These are phyloP conservation scores for Nakazawaea ishiwadae DNA, from an alignment of 805 yeast genomes.

Conservation along the genomic window DNA sequence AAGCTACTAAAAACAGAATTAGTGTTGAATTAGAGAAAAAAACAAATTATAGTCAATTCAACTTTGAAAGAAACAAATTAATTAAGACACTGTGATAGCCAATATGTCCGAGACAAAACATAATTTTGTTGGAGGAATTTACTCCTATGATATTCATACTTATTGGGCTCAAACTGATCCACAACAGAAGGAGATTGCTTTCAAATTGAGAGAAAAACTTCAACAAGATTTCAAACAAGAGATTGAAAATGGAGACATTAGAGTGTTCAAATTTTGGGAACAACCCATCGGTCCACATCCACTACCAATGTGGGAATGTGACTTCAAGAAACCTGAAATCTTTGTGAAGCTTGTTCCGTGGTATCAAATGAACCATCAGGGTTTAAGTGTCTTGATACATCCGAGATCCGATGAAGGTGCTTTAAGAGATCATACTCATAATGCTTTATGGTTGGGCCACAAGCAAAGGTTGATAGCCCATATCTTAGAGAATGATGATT, in stretches of 20 bases:
- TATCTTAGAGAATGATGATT: not conserved
- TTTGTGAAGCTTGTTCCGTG: slow-evolving; percentile 43
- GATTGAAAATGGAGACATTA: slow-evolving; percentile 32
- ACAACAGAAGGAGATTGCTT: slow-evolving; percentile 30
- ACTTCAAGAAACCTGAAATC: slow-evolving; percentile 40
- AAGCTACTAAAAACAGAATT: too few species aligned
- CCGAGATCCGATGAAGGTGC: slow-evolving; percentile 40
- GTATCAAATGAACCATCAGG: slow-evolving; percentile 49
- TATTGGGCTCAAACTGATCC: slow-evolving; percentile 31
- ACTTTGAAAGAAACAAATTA: not conserved
- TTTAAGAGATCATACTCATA: slow-evolving; percentile 43
- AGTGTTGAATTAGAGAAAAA: too few species aligned
- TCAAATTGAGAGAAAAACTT: slow-evolving; percentile 20
- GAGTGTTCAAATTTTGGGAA: slow-evolving; percentile 42
- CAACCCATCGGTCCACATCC: slow-evolving; percentile 57
- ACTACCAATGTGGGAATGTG: slow-evolving; percentile 53
- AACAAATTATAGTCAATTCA: too few species aligned
- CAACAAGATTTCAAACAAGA: slow-evolving; percentile 15
- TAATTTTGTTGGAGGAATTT: slow-evolving; percentile 21
- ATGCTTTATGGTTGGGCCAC: slow-evolving; percentile 54
- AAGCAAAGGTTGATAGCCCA: slow-evolving; percentile 16
- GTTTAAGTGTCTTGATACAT: slow-evolving; percentile 48
- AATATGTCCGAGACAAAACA: not conserved
- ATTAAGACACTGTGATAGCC: too few species aligned
- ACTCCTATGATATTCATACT: slow-evolving; percentile 52